These are phyloP conservation scores for Acrodontium crateriforme DNA, from an alignment of 2,329 filamentous ascomycete genomes.

Conservation along the genomic window DNA sequence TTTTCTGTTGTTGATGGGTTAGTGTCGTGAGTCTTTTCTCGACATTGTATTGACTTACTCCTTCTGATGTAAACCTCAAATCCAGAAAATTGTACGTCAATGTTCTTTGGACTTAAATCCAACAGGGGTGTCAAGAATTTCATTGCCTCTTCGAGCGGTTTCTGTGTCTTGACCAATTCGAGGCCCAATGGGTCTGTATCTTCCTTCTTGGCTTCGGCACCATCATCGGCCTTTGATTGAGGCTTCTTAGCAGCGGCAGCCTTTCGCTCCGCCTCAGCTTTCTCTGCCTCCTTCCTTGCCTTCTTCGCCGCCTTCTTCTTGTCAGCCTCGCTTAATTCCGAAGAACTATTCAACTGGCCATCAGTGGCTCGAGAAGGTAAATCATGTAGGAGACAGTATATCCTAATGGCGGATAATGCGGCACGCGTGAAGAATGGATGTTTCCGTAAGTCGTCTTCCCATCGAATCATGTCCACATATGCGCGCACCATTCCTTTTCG, in stretches of 20 bases:
- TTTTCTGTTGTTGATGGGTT: constrained; percentile 44
- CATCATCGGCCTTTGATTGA: constrained; percentile 44
- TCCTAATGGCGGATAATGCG: constrained; percentile 64
- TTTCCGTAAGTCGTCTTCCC: constrained; percentile 83
- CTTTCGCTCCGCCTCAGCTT: constrained; percentile 72
- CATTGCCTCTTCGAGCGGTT: constrained; percentile 71
- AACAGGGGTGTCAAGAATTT: constrained; percentile 74
- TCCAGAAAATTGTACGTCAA: constrained; percentile 69
- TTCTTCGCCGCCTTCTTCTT: constrained; percentile 58
- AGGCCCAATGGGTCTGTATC: constrained; percentile 78
- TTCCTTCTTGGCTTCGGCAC: constrained; percentile 61
- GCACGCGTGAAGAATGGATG: constrained; percentile 87
- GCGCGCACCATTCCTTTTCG: constrained; percentile 89
- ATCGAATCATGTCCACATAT: constrained; percentile 90
- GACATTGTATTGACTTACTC: constrained; percentile 50
- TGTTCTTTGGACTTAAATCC: constrained; percentile 65
- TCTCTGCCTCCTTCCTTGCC: constrained; percentile 62
- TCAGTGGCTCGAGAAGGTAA: constrained; percentile 58
- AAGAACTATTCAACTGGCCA: constrained; percentile 52
- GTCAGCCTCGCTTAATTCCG: constrained; percentile 65
- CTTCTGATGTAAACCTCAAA: constrained; percentile 81
- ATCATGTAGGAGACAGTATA: constrained; percentile 70
- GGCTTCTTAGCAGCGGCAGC: constrained; percentile 31
- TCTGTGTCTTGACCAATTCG: constrained; percentile 59
- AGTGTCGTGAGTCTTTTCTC: constrained; percentile 2